phyloP scores from a whole-genome alignment of 2,329 filamentous ascomycete genomes.

The Pseudogymnoascus sp. region DNA sequence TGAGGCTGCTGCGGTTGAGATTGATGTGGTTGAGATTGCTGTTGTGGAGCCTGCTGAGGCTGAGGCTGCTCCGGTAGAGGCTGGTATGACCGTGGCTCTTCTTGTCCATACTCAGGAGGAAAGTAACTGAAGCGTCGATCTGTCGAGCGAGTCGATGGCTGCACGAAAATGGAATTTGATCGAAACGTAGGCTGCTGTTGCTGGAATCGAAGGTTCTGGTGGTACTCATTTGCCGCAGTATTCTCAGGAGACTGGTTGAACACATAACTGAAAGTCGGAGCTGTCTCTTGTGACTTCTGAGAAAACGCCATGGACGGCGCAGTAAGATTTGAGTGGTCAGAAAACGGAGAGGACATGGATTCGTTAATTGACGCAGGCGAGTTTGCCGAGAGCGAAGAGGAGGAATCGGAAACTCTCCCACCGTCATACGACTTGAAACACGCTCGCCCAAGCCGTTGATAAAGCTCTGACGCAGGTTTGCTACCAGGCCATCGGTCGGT shows the following conservation, averaged over 20 bases:
- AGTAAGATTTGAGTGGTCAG: slow-evolving; percentile 34
- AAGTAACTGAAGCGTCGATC: slow-evolving; percentile 58
- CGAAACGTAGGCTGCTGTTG: slow-evolving; percentile 46
- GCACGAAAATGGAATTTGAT: slow-evolving; percentile 60
- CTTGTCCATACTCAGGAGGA: slow-evolving; percentile 42
- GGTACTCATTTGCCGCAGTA: slow-evolving; percentile 21
- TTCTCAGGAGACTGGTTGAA: slow-evolving; percentile 50
- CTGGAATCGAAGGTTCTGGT: slow-evolving; percentile 23
- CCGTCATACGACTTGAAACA: slow-evolving; percentile 82
- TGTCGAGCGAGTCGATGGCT: slow-evolving; percentile 44
- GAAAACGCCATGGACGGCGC: slow-evolving; percentile 31
- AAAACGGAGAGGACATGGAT: slow-evolving; percentile 40
- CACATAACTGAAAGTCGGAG: slow-evolving; percentile 52
- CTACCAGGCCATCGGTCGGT: slow-evolving; percentile 90
- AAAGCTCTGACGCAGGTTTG: slow-evolving; percentile 74
- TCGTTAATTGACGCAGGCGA: slow-evolving; percentile 34
- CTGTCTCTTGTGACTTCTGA: slow-evolving; percentile 30
- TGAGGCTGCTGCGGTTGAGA: not conserved
- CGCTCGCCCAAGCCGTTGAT: slow-evolving; percentile 75
- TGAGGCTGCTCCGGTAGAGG: not conserved
- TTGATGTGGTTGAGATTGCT: not conserved
- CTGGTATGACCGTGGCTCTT: not conserved
- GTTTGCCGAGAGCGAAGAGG: slow-evolving; percentile 41
- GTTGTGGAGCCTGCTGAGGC: not conserved
- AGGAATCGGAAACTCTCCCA: slow-evolving; percentile 38